Evolutionary conservation across 257 asterid species (phyloP), one percentile per base, ranked within the genome.

Genomic region (Primulina tabacum): DNA sequence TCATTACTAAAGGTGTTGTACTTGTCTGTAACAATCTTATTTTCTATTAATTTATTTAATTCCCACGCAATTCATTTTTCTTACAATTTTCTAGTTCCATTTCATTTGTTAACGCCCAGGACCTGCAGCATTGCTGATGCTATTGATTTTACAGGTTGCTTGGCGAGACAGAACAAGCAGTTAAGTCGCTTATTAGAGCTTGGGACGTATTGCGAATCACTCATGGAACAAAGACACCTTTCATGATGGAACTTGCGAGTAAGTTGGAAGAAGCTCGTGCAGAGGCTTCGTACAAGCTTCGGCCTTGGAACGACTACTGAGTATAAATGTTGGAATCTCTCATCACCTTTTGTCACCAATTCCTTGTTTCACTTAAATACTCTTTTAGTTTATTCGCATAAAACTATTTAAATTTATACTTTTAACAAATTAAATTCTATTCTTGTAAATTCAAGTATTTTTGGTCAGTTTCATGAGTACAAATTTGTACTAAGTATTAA

Each of bases 231-330:
- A 81, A 58, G 57, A 81, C 85, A 4, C 75, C 80, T 4, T 89
- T 93, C 78, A 75, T 87, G 82, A 67, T 71, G 76, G 97, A 89
- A 43, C 96, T 93, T 47, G 32, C 60, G 64, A 55, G 77, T 73
- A 83, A 87, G 83, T 68, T 90, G 85, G 99, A 93, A 47, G 99
- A 93, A 85, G 99, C 97, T 62, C 88, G 82, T 21, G 90, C 92
- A 0, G 96, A 90, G 84, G 82, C 83, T 75, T 85, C 89, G 9
- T 85, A 82, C 80, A 82, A 62, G 76, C 82, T 77, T 65, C 83
- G 75, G 59, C 59, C 83, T 60, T 68, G 17, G 56, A 24, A 56
- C 21, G 76, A 77, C 64, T 68, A 71, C n/a, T 72, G 60, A 80
- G 33, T n/a, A n/a, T 52, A 32, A n/a, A 26, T 9, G n/a, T 43